A percentile compares a stretch with the other conserved stretches of the same genome.
phyloP scores from a whole-genome alignment of 1,284 basidiomycete genomes.

The Boletellus sp. region DNA sequence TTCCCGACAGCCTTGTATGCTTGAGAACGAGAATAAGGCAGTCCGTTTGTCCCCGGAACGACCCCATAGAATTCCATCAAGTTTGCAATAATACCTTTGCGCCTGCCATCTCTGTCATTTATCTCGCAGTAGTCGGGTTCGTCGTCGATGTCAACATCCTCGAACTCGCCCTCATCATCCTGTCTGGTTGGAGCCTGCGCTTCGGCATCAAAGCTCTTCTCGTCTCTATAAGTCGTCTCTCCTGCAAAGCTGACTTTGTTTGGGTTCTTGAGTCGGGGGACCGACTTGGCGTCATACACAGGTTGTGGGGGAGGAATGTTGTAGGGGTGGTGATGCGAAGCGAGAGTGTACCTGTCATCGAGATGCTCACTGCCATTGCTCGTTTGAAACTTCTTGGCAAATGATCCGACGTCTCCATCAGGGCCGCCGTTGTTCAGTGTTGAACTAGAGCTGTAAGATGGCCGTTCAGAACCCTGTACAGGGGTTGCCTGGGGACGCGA shows the following conservation, averaged over 20 bases:
- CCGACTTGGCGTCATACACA: constrained; percentile 33
- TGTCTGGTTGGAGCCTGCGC: constrained; percentile 14
- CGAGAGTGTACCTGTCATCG: constrained; percentile 43
- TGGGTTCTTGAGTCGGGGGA: constrained; percentile 11
- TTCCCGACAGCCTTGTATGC: constrained; percentile 17
- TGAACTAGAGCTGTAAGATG: constrained; percentile 29
- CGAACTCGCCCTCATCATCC: constrained; percentile 3
- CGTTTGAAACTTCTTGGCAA: constrained; percentile 13
- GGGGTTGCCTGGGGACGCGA: constrained; percentile 14
- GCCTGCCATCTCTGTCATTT: constrained; percentile 27
- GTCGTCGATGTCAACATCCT: constrained; percentile 5
- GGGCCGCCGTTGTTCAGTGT: constrained; percentile 30
- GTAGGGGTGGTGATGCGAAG: constrained; percentile 57
- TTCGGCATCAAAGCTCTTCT: constrained; percentile 24
- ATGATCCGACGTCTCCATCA: constrained; percentile 23
- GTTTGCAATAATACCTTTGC: constrained; percentile 40
- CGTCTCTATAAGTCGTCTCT: constrained; percentile 12
- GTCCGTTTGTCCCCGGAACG: constrained; percentile 20
- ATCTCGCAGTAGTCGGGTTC: constrained; percentile 15
- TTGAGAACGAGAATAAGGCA: constrained; percentile 30
- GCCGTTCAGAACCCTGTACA: constrained; percentile 13
- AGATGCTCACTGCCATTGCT: constrained; percentile 13
- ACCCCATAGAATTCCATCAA: constrained; percentile 53
- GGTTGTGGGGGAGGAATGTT: constrained; percentile 51
- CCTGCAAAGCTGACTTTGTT: constrained; percentile 26